A percentile compares a stretch with the other conserved stretches of the same genome.
Conservation (phyloP, 768 basidiomycete genomes). For the Daedaleopsis nitida region DNA sequence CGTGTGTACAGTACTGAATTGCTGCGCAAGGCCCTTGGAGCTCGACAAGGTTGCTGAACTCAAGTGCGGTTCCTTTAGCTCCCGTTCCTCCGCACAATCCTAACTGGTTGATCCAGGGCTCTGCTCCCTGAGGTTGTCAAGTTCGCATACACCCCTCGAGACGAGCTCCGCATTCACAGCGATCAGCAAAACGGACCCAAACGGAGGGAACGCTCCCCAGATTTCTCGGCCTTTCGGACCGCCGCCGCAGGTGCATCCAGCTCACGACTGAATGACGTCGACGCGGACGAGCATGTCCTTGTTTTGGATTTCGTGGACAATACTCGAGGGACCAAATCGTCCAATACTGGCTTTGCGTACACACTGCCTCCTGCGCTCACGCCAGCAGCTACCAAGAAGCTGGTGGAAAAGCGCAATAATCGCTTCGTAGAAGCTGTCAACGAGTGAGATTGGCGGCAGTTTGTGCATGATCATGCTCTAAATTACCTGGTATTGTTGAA, state of each 20-base stretch:
- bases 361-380: conserved; percentile 46
- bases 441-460: conserved; percentile 45
- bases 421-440: conserved; percentile 65
- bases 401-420: conserved; percentile 71
- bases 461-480: background rate
- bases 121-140: conserved; percentile 80
- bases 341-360: conserved; percentile 31
- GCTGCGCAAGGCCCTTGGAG: conserved; percentile 64
- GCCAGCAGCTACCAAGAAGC: conserved; percentile 61
- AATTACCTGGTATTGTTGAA: conserved; percentile 26
- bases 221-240: conserved; percentile 36
- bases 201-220: conserved; percentile 41
- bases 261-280: conserved; percentile 30
- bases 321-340: conserved; percentile 35
- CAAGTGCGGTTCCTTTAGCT: conserved; percentile 51
- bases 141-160: conserved; percentile 77
- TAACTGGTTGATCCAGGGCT: conserved; percentile 46
- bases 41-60: conserved; percentile 79
- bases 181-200: conserved; percentile 30
- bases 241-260: conserved; percentile 17
- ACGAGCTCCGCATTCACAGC: conserved; percentile 58
- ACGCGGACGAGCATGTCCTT: conserved; percentile 52
- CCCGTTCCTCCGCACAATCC: background rate
- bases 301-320: conserved; percentile 54
- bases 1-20: background rate